These are phyloP conservation scores for Diaporthe humulicola DNA, from an alignment of 2,329 filamentous ascomycete species.

Conservation along the genomic window DNA sequence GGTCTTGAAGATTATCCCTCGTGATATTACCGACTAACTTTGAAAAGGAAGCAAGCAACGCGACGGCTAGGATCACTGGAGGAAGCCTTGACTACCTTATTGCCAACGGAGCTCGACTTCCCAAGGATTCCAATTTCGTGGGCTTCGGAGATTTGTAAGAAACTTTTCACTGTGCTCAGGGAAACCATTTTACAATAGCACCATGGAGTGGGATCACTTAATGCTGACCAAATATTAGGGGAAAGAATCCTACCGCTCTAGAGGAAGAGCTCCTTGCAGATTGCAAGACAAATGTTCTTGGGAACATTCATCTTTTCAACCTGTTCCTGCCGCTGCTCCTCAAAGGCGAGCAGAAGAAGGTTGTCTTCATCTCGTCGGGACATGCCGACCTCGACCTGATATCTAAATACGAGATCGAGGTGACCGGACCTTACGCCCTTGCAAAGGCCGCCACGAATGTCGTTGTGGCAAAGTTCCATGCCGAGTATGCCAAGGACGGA, in stretches of 20 bases:
- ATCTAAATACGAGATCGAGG: slow-evolving; percentile 46
- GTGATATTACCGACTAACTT: background rate
- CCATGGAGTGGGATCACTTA: too few relatives aligned
- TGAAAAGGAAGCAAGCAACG: slow-evolving; percentile 47
- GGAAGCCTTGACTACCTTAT: slow-evolving; percentile 64
- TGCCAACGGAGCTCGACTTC: slow-evolving; percentile 58
- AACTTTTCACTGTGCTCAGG: background rate
- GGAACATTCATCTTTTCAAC: slow-evolving; percentile 65
- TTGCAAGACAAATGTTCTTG: slow-evolving; percentile 64
- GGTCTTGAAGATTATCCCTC: background rate
- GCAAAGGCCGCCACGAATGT: slow-evolving; percentile 67
- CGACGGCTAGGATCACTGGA: slow-evolving; percentile 50
- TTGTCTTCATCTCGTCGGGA: slow-evolving; percentile 64
- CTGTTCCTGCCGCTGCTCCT: slow-evolving; percentile 66
- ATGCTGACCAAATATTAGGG: slow-evolving; percentile 42
- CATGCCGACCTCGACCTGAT: slow-evolving; percentile 60
- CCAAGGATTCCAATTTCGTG: background rate
- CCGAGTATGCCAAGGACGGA: slow-evolving; percentile 61
- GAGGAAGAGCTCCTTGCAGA: slow-evolving; percentile 46
- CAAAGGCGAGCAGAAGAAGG: slow-evolving; percentile 65
- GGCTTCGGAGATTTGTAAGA: slow-evolving; percentile 17
- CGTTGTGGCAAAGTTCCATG: slow-evolving; percentile 65
- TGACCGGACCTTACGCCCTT: slow-evolving; percentile 57
- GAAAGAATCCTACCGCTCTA: slow-evolving; percentile 42
- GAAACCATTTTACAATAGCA: background rate